Evolutionary conservation across 1,284 basidiomycete genomes (phyloP).

Genomic region (Boletus nobilissimus): DNA sequence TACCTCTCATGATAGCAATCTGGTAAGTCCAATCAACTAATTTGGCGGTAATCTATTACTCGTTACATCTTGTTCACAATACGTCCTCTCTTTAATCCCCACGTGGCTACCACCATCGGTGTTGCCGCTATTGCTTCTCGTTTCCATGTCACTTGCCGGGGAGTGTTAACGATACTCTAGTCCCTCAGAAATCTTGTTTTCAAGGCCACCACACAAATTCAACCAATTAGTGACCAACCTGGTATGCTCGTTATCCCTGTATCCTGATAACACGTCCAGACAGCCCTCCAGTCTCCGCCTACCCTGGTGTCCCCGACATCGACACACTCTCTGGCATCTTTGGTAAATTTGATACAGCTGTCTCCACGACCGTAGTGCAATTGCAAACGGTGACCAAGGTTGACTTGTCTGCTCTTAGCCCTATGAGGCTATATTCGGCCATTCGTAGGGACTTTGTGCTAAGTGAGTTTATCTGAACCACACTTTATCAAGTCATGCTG

Average conservation of each 20-base stretch:
- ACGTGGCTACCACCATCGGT: too few species aligned
- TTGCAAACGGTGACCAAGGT: neutral
- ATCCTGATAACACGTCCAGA: neutral
- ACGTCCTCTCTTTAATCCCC: too few species aligned
- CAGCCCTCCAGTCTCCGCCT: neutral
- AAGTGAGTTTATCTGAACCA: too few species aligned
- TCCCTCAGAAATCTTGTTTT: neutral
- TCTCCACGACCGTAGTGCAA: neutral
- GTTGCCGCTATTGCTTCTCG: too few species aligned
- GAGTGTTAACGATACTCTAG: neutral
- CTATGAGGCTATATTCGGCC: neutral
- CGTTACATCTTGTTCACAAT: too few species aligned
- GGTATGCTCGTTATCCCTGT: neutral
- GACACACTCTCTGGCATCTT: neutral
- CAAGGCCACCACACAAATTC: neutral
- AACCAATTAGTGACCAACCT: neutral
- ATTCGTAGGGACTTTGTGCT: too few species aligned
- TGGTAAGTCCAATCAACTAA: too few species aligned
- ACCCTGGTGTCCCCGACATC: neutral
- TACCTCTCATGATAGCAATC: too few species aligned
- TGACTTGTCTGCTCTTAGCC: neutral
- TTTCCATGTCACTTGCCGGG: neutral
- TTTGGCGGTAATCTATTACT: too few species aligned
- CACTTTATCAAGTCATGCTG: too few species aligned
- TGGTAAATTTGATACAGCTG: neutral